These are phyloP conservation scores for Hypoxylon sp. DNA, from an alignment of 2,329 filamentous ascomycete species.

Conservation along the genomic window DNA sequence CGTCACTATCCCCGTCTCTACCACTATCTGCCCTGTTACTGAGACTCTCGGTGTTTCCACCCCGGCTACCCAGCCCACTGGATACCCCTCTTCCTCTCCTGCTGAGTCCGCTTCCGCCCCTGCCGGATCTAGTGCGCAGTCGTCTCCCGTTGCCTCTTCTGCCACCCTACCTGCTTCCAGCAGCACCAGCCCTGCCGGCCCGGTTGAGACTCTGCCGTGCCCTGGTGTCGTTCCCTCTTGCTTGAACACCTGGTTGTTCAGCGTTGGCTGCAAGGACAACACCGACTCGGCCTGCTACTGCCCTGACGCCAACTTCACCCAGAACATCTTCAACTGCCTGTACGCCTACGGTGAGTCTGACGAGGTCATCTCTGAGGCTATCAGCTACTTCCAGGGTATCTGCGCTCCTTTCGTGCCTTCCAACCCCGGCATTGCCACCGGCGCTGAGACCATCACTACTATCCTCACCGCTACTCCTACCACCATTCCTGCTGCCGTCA, in stretches of 20 bases:
- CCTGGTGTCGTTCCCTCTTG: conserved; percentile 85
- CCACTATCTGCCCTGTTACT: conserved; percentile 73
- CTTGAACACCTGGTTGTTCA: conserved; percentile 89
- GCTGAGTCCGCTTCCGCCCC: conserved; percentile 35
- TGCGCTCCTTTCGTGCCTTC: conserved; percentile 79
- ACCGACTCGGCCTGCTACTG: conserved; percentile 89
- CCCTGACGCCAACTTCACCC: conserved; percentile 79
- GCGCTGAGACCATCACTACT: conserved; percentile 73
- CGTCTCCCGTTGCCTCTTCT: conserved; percentile 24
- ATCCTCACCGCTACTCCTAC: conserved; percentile 67
- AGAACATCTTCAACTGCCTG: conserved; percentile 84
- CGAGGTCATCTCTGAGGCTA: conserved; percentile 75
- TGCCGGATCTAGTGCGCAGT: conserved; percentile 15
- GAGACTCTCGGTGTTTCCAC: conserved; percentile 59
- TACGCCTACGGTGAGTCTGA: conserved; percentile 78
- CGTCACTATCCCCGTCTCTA: conserved; percentile 67
- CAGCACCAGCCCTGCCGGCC: conserved; percentile 48
- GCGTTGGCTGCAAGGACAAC: conserved; percentile 83
- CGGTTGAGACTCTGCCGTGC: conserved; percentile 64
- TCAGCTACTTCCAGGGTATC: conserved; percentile 90
- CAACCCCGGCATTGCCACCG: conserved; percentile 89
- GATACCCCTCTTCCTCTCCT: conserved; percentile 23
- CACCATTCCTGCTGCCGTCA: conserved; percentile 57
- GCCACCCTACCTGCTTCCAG: conserved; percentile 38
- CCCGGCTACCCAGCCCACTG: conserved; percentile 37